Conservation (phyloP, 345 rosid genomes). For the Stellera chamaejasme region DNA sequence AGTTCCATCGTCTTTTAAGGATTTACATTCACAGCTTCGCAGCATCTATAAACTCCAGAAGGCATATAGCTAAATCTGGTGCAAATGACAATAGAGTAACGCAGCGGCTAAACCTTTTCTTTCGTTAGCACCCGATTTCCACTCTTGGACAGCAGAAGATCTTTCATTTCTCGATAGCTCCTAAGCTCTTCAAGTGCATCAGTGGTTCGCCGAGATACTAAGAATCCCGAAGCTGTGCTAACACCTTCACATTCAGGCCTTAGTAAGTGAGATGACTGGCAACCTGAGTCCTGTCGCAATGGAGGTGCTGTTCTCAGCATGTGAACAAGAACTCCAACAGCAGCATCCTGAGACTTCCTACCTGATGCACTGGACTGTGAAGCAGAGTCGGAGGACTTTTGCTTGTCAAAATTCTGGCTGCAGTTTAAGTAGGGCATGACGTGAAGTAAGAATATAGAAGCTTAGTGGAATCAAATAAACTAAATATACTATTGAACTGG, state of each 20-base stretch:
- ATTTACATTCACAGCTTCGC: no score
- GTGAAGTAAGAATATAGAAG: conserved; percentile 3
- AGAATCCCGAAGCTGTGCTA: conserved; percentile 58
- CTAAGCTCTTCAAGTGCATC: conserved; percentile 86
- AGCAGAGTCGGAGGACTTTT: conserved; percentile 33
- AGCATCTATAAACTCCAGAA: no score
- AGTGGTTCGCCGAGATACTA: conserved; percentile 52
- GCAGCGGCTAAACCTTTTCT: conserved; percentile 13
- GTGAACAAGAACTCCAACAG: conserved; percentile 82
- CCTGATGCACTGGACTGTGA: conserved; percentile 36
- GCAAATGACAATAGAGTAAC: no score
- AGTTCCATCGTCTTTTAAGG: no score
- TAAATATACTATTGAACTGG: not conserved
- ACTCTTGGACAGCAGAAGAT: conserved; percentile 69
- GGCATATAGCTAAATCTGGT: no score
- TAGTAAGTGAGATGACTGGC: conserved; percentile 41
- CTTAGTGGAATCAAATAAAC: not conserved
- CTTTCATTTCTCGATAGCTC: conserved; percentile 73
- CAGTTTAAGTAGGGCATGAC: conserved; percentile 6
- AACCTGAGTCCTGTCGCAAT: conserved; percentile 63
- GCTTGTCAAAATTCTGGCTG: conserved; percentile 42
- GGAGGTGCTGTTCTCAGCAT: conserved; percentile 79
- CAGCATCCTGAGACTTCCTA: conserved; percentile 73
- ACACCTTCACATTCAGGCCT: conserved; percentile 39
- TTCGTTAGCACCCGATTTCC: conserved; percentile 37